Conservation (phyloP, 139 green algal genomes). For the Yamagishiella unicocca region DNA sequence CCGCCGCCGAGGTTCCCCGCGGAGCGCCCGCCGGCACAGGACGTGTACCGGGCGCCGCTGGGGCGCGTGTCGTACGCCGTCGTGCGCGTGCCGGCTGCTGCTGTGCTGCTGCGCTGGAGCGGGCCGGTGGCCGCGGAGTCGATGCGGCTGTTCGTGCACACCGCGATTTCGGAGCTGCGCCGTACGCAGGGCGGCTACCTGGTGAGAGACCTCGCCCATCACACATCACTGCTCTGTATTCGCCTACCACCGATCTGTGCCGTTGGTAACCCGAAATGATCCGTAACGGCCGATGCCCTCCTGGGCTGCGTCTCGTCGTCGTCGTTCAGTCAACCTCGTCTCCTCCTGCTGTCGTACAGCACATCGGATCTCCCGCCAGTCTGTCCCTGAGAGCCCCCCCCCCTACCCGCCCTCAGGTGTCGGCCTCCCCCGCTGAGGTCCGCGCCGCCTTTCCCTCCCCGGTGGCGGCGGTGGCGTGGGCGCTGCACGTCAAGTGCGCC, state of each 20-base stretch:
- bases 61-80: constrained; percentile 28
- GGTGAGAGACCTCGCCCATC: too few species aligned
- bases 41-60: constrained; percentile 9
- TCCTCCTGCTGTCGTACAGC: too few species aligned
- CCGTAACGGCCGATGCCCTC: too few species aligned
- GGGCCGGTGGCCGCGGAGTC: not conserved
- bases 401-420: not conserved
- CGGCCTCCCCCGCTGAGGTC: not conserved
- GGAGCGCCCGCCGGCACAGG: not conserved
- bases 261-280: too few species aligned
- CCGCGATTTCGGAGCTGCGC: not conserved
- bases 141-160: not conserved
- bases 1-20: not conserved
- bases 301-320: too few species aligned
- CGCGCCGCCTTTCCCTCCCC: not conserved
- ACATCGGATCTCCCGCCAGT: not conserved
- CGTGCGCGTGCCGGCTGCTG: constrained; percentile 12
- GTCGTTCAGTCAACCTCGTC: too few species aligned
- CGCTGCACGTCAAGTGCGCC: not conserved
- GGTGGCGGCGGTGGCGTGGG: constrained; percentile 7
- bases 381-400: not conserved
- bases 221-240: too few species aligned
- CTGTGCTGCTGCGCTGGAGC: constrained; percentile 14
- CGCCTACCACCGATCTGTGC: too few species aligned
- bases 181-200: not conserved